A percentile compares a stretch with the other conserved stretches of the same genome.
Conservation (phyloP, 2,329 filamentous ascomycete species). For the Dissoconium aciculare region DNA sequence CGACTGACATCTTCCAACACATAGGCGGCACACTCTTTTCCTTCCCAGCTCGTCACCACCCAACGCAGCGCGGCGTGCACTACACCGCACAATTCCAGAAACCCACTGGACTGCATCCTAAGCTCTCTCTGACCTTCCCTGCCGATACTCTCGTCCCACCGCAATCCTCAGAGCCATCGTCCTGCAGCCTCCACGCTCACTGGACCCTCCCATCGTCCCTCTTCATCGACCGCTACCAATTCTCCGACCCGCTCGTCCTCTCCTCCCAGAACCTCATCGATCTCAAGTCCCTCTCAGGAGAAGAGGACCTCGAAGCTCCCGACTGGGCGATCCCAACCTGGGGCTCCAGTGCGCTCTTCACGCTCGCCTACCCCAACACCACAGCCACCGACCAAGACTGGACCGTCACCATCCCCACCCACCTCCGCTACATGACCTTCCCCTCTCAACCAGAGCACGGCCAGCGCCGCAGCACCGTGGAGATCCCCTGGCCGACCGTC, state of each 20-base stretch:
- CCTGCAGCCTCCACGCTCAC: slow-evolving; percentile 63
- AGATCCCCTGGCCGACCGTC: slow-evolving; percentile 65
- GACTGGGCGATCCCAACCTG: slow-evolving; percentile 62
- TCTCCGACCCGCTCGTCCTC: slow-evolving; percentile 62
- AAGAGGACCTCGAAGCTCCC: slow-evolving; percentile 81
- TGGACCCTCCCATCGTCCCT: slow-evolving; percentile 66
- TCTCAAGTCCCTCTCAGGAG: slow-evolving; percentile 53
- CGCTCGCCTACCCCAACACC: slow-evolving; percentile 39
- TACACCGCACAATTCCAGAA: slow-evolving; percentile 45
- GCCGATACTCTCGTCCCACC: slow-evolving; percentile 35
- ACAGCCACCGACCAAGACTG: slow-evolving; percentile 27
- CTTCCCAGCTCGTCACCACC: slow-evolving; percentile 66
- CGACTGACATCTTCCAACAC: slow-evolving; percentile 1
- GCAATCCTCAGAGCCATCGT: too few species aligned
- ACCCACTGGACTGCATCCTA: slow-evolving; percentile 74
- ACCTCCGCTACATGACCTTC: slow-evolving; percentile 77
- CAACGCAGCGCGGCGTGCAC: slow-evolving; percentile 27
- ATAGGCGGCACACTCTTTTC: slow-evolving; percentile 63
- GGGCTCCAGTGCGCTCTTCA: slow-evolving; percentile 66
- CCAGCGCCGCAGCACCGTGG: slow-evolving; percentile 24
- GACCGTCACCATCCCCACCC: slow-evolving; percentile 61
- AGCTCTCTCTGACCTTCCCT: slow-evolving; percentile 52
- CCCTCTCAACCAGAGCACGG: slow-evolving; percentile 40
- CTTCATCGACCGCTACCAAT: slow-evolving; percentile 79
- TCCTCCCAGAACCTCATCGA: slow-evolving; percentile 61